These are phyloP conservation scores for Castanea mollissima DNA, from an alignment of 306 rosid genomes.

Conservation along the genomic window DNA sequence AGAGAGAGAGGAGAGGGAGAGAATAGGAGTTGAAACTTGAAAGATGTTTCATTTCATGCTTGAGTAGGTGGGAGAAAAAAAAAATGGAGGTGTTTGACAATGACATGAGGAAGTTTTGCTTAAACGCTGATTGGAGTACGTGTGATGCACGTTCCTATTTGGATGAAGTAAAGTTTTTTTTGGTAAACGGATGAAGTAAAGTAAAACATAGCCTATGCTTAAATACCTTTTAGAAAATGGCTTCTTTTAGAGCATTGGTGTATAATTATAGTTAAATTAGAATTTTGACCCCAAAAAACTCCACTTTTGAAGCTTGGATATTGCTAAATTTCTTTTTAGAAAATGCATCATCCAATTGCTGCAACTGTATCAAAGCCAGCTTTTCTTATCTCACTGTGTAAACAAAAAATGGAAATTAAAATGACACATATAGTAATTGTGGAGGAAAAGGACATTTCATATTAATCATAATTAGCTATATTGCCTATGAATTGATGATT, in stretches of 20 bases:
- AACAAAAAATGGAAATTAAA: neutral
- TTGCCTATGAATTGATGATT: too few species aligned
- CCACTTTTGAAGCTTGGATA: too few species aligned
- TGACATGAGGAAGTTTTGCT: conserved; percentile 12
- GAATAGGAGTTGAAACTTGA: neutral
- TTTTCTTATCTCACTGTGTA: too few species aligned
- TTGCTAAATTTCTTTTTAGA: too few species aligned
- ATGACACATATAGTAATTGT: neutral
- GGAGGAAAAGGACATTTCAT: neutral
- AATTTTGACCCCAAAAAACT: too few species aligned
- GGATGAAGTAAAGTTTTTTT: neutral
- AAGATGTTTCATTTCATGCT: too few species aligned
- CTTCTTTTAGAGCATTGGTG: neutral
- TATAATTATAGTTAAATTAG: too few species aligned
- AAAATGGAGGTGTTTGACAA: conserved; percentile 14
- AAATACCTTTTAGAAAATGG: neutral
- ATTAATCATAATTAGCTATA: too few species aligned
- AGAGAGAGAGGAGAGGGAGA: neutral
- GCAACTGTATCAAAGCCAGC: too few species aligned
- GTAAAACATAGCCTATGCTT: neutral
- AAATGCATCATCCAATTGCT: too few species aligned
- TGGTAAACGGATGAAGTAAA: neutral
- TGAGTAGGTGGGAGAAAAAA: conserved; percentile 31
- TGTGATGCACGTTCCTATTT: conserved; percentile 31
- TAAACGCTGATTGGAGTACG: conserved; percentile 33